phyloP scores from a whole-genome alignment of 2,329 filamentous ascomycete genomes.

The Nemania sp. region DNA sequence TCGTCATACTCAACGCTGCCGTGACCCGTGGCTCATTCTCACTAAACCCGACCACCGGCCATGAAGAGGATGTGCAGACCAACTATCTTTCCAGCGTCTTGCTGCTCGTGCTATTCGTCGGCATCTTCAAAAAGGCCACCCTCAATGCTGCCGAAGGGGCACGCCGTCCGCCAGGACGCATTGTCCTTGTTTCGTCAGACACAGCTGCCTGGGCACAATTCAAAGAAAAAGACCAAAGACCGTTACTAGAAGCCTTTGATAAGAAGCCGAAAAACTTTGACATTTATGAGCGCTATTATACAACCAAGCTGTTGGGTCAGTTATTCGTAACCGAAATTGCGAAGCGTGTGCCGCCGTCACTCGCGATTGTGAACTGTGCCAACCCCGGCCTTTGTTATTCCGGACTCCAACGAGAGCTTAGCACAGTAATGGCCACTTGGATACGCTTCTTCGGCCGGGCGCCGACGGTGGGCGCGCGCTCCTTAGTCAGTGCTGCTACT shows the following conservation, averaged over 20 bases:
- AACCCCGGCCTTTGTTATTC: slow-evolving; percentile 24
- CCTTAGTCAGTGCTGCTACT: slow-evolving; percentile 17
- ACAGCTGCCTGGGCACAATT: slow-evolving; percentile 23
- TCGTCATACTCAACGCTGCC: neutral
- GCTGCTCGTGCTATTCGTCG: neutral
- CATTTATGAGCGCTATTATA: slow-evolving; percentile 18
- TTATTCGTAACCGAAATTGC: slow-evolving; percentile 36
- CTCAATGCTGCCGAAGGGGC: neutral
- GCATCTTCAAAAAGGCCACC: neutral
- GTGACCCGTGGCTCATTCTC: neutral
- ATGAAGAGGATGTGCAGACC: neutral
- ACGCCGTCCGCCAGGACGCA: neutral
- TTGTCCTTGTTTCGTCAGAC: neutral
- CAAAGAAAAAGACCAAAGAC: neutral
- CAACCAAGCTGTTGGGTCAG: slow-evolving; percentile 34
- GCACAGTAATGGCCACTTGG: no score
- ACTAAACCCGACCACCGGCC: neutral
- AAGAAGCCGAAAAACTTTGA: neutral
- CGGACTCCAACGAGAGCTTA: no score
- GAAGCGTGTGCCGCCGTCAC: slow-evolving; percentile 29
- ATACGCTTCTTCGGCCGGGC: slow-evolving; percentile 11
- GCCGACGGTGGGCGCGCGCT: slow-evolving; percentile 9
- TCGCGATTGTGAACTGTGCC: slow-evolving; percentile 16
- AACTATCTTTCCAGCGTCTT: neutral
- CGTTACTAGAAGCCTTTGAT: neutral